Evolutionary conservation across 1,284 basidiomycete genomes (phyloP).

Genomic region (Pseudomicrostroma phylloplanum): DNA sequence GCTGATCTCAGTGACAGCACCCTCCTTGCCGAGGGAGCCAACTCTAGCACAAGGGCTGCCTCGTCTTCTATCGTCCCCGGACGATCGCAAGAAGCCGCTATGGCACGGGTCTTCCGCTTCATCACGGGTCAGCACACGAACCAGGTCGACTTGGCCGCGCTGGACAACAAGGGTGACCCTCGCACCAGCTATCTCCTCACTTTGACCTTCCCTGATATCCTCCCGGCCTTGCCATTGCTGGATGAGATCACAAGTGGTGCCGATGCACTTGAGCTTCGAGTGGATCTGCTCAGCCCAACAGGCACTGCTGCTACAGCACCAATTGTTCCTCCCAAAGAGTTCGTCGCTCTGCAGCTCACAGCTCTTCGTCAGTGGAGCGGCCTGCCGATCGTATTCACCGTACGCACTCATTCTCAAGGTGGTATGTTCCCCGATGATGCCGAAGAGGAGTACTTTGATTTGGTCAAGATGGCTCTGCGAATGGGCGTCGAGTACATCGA

Average conservation of each 20-base stretch:
- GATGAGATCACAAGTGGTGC: slow-evolving; percentile 72
- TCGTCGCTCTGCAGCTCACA: slow-evolving; percentile 76
- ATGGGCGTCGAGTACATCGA: slow-evolving; percentile 89
- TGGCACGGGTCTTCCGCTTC: slow-evolving; percentile 73
- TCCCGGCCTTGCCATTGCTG: slow-evolving; percentile 64
- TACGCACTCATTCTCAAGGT: slow-evolving; percentile 80
- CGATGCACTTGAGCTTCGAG: slow-evolving; percentile 87
- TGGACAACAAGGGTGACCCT: slow-evolving; percentile 17
- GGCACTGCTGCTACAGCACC: slow-evolving; percentile 53
- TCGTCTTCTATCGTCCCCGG: slow-evolving; percentile 22
- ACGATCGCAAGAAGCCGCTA: slow-evolving; percentile 50
- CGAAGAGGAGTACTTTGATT: slow-evolving; percentile 67
- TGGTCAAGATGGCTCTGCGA: slow-evolving; percentile 73
- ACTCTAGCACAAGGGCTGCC: slow-evolving; percentile 33
- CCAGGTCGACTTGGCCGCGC: slow-evolving; percentile 57
- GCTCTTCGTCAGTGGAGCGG: slow-evolving; percentile 69
- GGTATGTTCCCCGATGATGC: slow-evolving; percentile 81
- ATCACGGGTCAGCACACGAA: slow-evolving; percentile 71
- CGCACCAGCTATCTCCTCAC: slow-evolving; percentile 76
- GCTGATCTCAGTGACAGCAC: not conserved
- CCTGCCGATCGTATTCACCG: slow-evolving; percentile 86
- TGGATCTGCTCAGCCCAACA: slow-evolving; percentile 70
- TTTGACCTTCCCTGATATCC: slow-evolving; percentile 83
- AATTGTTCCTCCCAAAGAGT: slow-evolving; percentile 64
- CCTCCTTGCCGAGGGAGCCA: not conserved